A percentile compares a stretch with the other conserved stretches of the same genome.
Conservation (phyloP, 331 rosid species). For the Acacia pycnantha region DNA sequence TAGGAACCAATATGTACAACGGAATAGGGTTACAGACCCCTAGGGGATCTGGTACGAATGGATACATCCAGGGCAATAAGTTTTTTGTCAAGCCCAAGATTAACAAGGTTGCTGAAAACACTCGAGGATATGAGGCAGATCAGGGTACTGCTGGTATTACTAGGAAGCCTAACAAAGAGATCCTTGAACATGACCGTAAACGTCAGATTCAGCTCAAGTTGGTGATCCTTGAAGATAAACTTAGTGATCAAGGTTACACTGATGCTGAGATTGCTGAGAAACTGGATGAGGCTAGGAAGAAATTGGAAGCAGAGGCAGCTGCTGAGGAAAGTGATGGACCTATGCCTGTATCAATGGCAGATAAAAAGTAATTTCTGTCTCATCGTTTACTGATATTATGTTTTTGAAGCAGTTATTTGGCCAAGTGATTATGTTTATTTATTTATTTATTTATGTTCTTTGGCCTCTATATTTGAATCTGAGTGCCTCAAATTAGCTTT, state of each 20-base stretch:
- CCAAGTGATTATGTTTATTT: not conserved
- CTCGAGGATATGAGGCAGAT: constrained; percentile 53
- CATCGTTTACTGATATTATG: not conserved
- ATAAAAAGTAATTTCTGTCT: constrained; percentile 51
- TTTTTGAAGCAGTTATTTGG: constrained; percentile 1
- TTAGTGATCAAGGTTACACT: constrained; percentile 63
- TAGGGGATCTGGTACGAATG: constrained; percentile 76
- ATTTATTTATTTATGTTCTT: not conserved
- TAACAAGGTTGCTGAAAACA: constrained; percentile 46
- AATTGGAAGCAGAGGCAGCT: constrained; percentile 57
- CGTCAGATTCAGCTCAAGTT: constrained; percentile 75
- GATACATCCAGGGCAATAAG: constrained; percentile 68
- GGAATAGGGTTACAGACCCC: constrained; percentile 76
- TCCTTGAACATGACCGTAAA: constrained; percentile 76
- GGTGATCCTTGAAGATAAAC: constrained; percentile 60
- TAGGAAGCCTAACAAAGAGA: constrained; percentile 56
- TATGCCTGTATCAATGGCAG: constrained; percentile 23
- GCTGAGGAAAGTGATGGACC: constrained; percentile 45
- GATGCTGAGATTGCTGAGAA: constrained; percentile 70
- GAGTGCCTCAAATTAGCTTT: not conserved
- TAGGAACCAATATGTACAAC: constrained; percentile 49
- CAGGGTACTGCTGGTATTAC: constrained; percentile 42
- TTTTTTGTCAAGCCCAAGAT: constrained; percentile 54
- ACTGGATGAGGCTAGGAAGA: constrained; percentile 64
- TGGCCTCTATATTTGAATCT: not conserved